A percentile compares a stretch with the other conserved stretches of the same genome.
These are phyloP conservation scores for Claviceps sp. DNA, from an alignment of 2,329 filamentous ascomycete species.

Conservation along the genomic window DNA sequence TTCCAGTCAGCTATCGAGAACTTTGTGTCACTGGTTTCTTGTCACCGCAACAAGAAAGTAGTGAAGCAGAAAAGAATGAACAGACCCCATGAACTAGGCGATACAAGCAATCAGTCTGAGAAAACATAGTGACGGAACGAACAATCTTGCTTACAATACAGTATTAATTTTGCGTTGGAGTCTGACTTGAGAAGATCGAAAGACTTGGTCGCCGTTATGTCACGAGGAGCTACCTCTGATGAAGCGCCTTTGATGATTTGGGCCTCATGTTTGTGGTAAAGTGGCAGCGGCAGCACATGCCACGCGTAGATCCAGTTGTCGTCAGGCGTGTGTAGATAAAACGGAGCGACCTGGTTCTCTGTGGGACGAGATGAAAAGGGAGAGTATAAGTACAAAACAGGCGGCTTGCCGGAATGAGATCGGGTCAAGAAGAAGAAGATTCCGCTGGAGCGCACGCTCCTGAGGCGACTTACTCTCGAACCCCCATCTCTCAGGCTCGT, in stretches of 20 bases:
- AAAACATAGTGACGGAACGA: neutral
- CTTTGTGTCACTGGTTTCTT: slow-evolving; percentile 12
- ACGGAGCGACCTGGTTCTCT: slow-evolving; percentile 84
- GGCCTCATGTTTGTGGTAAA: slow-evolving; percentile 60
- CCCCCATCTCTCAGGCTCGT: slow-evolving; percentile 69
- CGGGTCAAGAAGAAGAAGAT: neutral
- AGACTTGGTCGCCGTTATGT: slow-evolving; percentile 42
- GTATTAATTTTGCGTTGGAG: slow-evolving; percentile 46
- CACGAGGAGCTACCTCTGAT: slow-evolving; percentile 27
- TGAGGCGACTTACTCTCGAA: slow-evolving; percentile 53
- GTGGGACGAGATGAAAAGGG: neutral
- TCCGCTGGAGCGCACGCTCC: neutral
- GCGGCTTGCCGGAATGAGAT: neutral
- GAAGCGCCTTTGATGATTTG: slow-evolving; percentile 38
- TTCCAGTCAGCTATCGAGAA: slow-evolving; percentile 15
- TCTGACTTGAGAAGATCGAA: slow-evolving; percentile 51
- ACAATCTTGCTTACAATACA: slow-evolving; percentile 41
- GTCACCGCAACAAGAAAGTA: neutral
- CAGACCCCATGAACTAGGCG: slow-evolving; percentile 46
- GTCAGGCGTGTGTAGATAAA: slow-evolving; percentile 62
- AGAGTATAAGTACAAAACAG: neutral
- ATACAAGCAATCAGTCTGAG: neutral
- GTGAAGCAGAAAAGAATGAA: neutral
- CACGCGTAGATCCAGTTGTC: slow-evolving; percentile 71
- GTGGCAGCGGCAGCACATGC: slow-evolving; percentile 72